Evolutionary conservation across 192 early-diverging fungal genomes (phyloP), one percentile per base, ranked within the genome.

Genomic region (Phycomyces blakesleeanus): DNA sequence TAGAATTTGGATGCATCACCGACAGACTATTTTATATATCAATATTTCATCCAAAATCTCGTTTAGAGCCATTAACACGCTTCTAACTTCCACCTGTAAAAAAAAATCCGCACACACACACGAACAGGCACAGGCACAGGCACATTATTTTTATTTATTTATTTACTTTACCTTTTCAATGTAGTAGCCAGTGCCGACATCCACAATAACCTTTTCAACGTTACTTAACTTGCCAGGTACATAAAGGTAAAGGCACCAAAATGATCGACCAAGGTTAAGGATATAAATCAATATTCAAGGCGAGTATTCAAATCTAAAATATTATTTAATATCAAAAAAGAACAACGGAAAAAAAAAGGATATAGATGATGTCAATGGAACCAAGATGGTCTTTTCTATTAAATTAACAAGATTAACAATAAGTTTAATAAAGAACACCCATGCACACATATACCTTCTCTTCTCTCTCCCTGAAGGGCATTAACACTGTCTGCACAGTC

Each of bases 151-250:
- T 40, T 39, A 4, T 21, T 59, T 38, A 1, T 44, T 14, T 18
- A 16, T 57, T 15, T 12, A 49, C 0, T 74, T 18, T 73, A 91
- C 91, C 84, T 98, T 96, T 47, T 47, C 44, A 22, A 95, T 86
- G 67, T 89, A 95, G 73, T 98, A 98, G 29, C 96, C 96, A 16
- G 96, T 96, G 51, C 96, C 96, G 49, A 96, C 87, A 74, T 98
- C 96, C 1, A 98, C 91, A 63, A 96, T 88, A 11, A 98, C 92
- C 50, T 85, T 92, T 52, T 92, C 83, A 14, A 86, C 79, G 66
- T 93, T 80, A 25, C 81, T 76, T 24, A 98, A 78, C 67, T 90
- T 88, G 58, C 93, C 96, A 53, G 93, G 91, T 14, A 98, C 91
- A 72, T 98, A 98, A n/a, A 95, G 84, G 74, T 82, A 73, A 29